Evolutionary conservation across 225 moss, liverwort and hornwort genomes (phyloP).

Genomic region (Asterella californica): DNA sequence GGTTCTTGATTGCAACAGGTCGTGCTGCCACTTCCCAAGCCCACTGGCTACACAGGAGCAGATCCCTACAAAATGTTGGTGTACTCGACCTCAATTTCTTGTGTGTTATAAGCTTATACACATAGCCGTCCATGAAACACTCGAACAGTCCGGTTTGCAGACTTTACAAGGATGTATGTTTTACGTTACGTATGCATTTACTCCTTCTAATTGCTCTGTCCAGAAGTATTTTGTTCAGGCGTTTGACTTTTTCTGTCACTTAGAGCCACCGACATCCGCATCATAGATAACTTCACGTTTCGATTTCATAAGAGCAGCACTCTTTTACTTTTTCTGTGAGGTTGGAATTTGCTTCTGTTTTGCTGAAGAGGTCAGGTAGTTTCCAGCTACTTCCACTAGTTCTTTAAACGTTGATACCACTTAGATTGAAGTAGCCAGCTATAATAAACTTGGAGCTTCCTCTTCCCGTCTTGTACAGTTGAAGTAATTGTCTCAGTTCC

Average conservation of each 20-base stretch:
- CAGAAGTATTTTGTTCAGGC: too few relatives aligned
- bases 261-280: too few relatives aligned
- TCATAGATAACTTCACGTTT: too few relatives aligned
- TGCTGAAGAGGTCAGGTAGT: too few relatives aligned
- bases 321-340: too few relatives aligned
- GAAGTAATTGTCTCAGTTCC: too few relatives aligned
- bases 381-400: too few relatives aligned
- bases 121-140: background rate
- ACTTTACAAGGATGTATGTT: background rate
- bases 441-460: background rate
- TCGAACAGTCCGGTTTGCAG: background rate
- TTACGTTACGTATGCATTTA: too few relatives aligned
- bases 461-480: background rate
- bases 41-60: conserved; percentile 62
- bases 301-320: too few relatives aligned
- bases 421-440: background rate
- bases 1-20: conserved; percentile 51
- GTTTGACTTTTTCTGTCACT: too few relatives aligned
- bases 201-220: too few relatives aligned
- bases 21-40: conserved; percentile 87
- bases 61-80: conserved; percentile 90
- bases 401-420: background rate
- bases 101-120: background rate
- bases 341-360: too few relatives aligned
- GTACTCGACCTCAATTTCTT: background rate